These are phyloP conservation scores for Pistacia integerrima DNA, from an alignment of 345 rosid genomes.

Conservation along the genomic window DNA sequence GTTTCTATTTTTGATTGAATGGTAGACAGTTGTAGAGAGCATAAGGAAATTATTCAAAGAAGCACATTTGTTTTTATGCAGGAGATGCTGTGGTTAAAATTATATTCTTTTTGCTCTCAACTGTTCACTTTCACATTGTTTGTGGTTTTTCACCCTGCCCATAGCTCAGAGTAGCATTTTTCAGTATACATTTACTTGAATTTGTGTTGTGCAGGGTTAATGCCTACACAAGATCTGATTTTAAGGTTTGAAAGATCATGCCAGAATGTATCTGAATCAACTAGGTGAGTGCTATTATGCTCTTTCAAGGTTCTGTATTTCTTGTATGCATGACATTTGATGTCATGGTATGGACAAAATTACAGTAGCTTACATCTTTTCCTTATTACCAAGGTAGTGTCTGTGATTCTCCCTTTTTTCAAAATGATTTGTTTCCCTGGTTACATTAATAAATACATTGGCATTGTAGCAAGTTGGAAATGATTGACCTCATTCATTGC, in stretches of 20 bases:
- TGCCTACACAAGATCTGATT: conserved; percentile 83
- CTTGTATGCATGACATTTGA: background rate
- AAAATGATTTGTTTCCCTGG: too few relatives aligned
- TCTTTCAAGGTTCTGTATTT: background rate
- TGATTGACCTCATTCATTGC: too few relatives aligned
- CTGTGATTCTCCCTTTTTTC: too few relatives aligned
- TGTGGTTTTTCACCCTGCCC: conserved; percentile 6
- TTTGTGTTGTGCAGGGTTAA: conserved; percentile 63
- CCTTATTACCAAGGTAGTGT: too few relatives aligned
- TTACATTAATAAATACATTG: too few relatives aligned
- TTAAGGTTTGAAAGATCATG: conserved; percentile 78
- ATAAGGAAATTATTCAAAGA: background rate
- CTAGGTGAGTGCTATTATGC: conserved; percentile 51
- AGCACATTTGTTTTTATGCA: background rate
- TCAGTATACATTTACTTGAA: background rate
- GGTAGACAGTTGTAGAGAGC: background rate
- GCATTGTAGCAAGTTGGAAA: too few relatives aligned
- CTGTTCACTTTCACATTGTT: background rate
- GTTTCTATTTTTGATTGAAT: background rate
- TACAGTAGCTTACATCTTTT: too few relatives aligned
- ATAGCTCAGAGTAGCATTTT: conserved; percentile 6
- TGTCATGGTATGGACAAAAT: background rate
- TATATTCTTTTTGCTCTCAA: conserved; percentile 1
- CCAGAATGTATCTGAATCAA: conserved; percentile 77
- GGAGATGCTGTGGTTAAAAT: background rate